Evolutionary conservation across 2,329 filamentous ascomycete species (phyloP), one percentile per base, ranked within the genome.

Genomic region (Scedosporium aurantiacum): DNA sequence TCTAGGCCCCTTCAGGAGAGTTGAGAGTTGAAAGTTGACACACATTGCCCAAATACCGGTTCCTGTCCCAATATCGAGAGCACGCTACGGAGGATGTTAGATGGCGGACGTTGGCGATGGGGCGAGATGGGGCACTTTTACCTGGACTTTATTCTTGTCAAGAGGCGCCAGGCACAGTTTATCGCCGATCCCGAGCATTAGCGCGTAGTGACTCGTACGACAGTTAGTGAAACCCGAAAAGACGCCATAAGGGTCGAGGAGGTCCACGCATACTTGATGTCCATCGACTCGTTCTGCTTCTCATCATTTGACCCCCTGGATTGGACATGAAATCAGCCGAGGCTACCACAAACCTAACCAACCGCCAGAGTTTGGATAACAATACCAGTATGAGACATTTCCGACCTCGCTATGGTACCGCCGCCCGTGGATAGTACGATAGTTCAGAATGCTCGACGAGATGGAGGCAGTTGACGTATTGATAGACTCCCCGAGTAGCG

Each of bases 1-100:
- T n/a, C 5, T 21, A 52, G 12, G 5, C 14, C 5, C 2, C 41
- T 18, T 16, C 6, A 16, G 16, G 27, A 7, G 7, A 8, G 32
- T 16, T 62, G 43, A 47, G 27, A 55, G 14, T 12, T 21, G 41
- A 60, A 60, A 65, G 60, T 62, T 79, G 78, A 64, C 83, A 79
- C 47, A 68, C 68, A 66, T 70, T 2, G 80, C 77, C 82, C 80
- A 83, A 60, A 82, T 77, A 37, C 82, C 82, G 1, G 81, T 81
- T 37, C 82, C 83, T 2, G 81, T 84, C 47, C 81, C 79, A 8
- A 83, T 70, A 63, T 82, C 79, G 23, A 83, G 68, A 2, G 65
- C 63, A 37, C 57, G 66, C 64, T 65, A 60, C 14, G 21, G 4
- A 5, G 25, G 21, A 28, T 37, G 50, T 23, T 27, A 16, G 12